phyloP scores from a whole-genome alignment of 805 yeast genomes.

The Saccharomycopsis oosterbeekiorum region DNA sequence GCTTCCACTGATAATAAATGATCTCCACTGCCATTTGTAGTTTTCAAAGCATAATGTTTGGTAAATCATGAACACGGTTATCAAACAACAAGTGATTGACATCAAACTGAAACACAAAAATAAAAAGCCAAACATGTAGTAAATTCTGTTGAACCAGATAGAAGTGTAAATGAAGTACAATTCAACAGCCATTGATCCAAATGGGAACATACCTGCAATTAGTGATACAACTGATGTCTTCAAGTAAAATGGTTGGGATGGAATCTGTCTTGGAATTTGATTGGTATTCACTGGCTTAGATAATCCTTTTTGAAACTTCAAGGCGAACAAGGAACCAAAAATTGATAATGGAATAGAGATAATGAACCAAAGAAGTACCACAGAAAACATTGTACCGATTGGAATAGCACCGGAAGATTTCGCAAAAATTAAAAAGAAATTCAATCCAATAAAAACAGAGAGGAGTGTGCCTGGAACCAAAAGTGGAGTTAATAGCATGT shows the following conservation, averaged over 20 bases:
- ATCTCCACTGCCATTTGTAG: constrained; percentile 97
- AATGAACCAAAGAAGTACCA: constrained; percentile 75
- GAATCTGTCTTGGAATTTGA: constrained; percentile 95
- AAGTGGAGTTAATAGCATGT: constrained; percentile 72
- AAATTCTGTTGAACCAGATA: constrained; percentile 87
- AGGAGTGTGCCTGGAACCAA: constrained; percentile 79
- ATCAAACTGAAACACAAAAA: constrained; percentile 80
- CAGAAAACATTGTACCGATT: constrained; percentile 74
- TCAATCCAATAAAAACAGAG: constrained; percentile 52
- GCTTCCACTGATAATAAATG: constrained; percentile 80
- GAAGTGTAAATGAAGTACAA: constrained; percentile 87
- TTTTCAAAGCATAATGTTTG: constrained; percentile 83
- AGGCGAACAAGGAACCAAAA: constrained; percentile 72
- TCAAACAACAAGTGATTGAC: constrained; percentile 70
- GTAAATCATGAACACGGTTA: constrained; percentile 72
- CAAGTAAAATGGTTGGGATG: constrained; percentile 79
- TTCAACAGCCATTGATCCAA: constrained; percentile 91
- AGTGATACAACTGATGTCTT: constrained; percentile 56
- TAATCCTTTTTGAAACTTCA: constrained; percentile 40
- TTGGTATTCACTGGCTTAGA: constrained; percentile 80
- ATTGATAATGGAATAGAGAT: constrained; percentile 79
- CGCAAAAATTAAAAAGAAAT: constrained; percentile 69
- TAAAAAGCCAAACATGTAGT: constrained; percentile 95
- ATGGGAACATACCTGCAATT: constrained; percentile 86
- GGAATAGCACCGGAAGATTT: constrained; percentile 94